Evolutionary conservation across 805 yeast genomes (phyloP), one percentile per base, ranked within the genome.

Genomic region (Priceomyces fermenticarens): DNA sequence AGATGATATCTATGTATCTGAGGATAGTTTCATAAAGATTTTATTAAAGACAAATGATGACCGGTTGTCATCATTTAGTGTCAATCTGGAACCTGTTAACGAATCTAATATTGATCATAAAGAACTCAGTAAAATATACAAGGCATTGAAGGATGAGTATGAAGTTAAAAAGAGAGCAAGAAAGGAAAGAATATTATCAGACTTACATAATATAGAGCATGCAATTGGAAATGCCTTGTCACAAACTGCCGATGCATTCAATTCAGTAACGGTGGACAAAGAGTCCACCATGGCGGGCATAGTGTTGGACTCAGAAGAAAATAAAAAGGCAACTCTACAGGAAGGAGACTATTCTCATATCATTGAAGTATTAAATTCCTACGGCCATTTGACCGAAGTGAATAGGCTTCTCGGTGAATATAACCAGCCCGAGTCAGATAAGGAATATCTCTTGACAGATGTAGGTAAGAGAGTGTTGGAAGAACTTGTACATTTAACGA

Each of bases 11-110:
- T 38, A 63, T 11, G 35, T 16, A 7, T 23, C 45, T 7, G 49
- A 49, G 20, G 58, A 55, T 4, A 35, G 23, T 3, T 62, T 65
- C 36, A 33, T 55, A 4, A 42, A 42, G 3, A 31, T 40, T 2
- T 38, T 68, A 12, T 31, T 41, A 1, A 15, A 36, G n/a, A 34
- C 55, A 15, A 52, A 57, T 15, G 72, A 67, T 41, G 63, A 63
- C 10, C 44, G 70, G 30, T 49, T 67, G 11, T 39, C 52, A 3
- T 44, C 47, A 14, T 46, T 65, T 30, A 20, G 25, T 8, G 8
- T 20, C 25, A 56, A 58, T 32, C 17, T 32, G 12, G 26, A 32
- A 8, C 6, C 4, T 29, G 8, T 11, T 32, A 20, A 10, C 10
- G 26, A 32, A 6, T 26, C 26, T 13, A 32, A 32, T 20, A 11